These are phyloP conservation scores for Dujonia santamariae DNA, from an alignment of 1,139 yeast genomes.

Conservation along the genomic window DNA sequence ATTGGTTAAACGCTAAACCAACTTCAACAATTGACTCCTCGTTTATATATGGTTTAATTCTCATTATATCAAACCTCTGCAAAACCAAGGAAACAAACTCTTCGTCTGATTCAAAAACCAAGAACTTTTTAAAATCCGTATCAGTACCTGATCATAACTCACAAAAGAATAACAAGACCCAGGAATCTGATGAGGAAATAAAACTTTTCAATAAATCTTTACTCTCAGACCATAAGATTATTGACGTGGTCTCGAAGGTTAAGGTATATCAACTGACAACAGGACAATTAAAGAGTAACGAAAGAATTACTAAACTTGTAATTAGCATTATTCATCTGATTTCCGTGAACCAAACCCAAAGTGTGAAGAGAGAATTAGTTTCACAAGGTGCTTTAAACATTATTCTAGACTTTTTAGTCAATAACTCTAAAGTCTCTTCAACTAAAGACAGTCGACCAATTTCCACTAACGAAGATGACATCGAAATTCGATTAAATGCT, in stretches of 20 bases:
- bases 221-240: conserved; percentile 22
- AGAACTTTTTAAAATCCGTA: conserved; percentile 32
- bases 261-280: conserved; percentile 16
- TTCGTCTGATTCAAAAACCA: conserved; percentile 15
- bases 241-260: conserved; percentile 23
- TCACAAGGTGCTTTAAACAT: conserved; percentile 46
- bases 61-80: conserved; percentile 13
- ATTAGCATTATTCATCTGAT: conserved; percentile 24
- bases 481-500: conserved; percentile 26
- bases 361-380: conserved; percentile 34
- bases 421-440: conserved; percentile 7
- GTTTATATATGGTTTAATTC: conserved; percentile 13
- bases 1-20: conserved; percentile 10
- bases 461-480: conserved; percentile 8
- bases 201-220: conserved; percentile 29
- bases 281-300: conserved; percentile 6
- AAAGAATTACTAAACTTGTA: conserved; percentile 14
- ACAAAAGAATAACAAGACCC: conserved; percentile 15
- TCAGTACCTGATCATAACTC: conserved; percentile 24
- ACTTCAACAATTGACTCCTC: not conserved
- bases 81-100: conserved; percentile 10
- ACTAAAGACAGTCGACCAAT: conserved; percentile 19
- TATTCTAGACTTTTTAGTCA: conserved; percentile 33
- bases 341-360: conserved; percentile 22
- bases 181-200: conserved; percentile 25